phyloP scores from a whole-genome alignment of 1,284 basidiomycete genomes.

The Phaffia rhodozyma region DNA sequence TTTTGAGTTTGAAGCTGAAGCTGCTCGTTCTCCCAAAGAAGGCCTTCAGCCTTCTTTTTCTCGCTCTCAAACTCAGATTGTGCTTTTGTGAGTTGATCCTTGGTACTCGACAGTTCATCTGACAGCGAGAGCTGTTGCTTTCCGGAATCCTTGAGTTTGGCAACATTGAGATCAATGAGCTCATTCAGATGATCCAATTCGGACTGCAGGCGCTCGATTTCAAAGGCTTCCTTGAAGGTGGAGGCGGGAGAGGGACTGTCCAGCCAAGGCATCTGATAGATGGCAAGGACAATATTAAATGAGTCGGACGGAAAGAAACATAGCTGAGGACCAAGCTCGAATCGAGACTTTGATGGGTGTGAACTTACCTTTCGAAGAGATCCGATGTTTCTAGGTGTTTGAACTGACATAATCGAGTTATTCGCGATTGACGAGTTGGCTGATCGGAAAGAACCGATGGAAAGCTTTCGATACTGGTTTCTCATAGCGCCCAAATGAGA shows the following conservation, averaged over 20 bases:
- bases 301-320: too few relatives aligned
- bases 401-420: slow-evolving; percentile 26
- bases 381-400: slow-evolving; percentile 32
- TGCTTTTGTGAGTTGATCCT: not conserved
- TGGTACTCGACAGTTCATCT: too few relatives aligned
- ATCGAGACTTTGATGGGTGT: slow-evolving; percentile 1
- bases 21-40: not conserved
- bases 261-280: slow-evolving; percentile 31
- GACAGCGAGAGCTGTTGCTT: too few relatives aligned
- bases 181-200: not conserved
- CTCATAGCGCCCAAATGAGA: slow-evolving; percentile 22
- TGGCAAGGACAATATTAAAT: not conserved
- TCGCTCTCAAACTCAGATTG: not conserved
- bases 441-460: not conserved
- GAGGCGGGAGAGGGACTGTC: slow-evolving; percentile 24
- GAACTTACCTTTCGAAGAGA: slow-evolving; percentile 30
- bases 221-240: too few relatives aligned
- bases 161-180: not conserved
- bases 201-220: slow-evolving; percentile 1
- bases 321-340: too few relatives aligned
- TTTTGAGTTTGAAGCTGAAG: not conserved
- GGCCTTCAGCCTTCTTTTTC: not conserved
- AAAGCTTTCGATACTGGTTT: too few relatives aligned
- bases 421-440: not conserved
- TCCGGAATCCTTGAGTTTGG: too few relatives aligned